These are phyloP conservation scores for Rubia yunnanensis DNA, from an alignment of 257 asterid species.

Conservation along the genomic window DNA sequence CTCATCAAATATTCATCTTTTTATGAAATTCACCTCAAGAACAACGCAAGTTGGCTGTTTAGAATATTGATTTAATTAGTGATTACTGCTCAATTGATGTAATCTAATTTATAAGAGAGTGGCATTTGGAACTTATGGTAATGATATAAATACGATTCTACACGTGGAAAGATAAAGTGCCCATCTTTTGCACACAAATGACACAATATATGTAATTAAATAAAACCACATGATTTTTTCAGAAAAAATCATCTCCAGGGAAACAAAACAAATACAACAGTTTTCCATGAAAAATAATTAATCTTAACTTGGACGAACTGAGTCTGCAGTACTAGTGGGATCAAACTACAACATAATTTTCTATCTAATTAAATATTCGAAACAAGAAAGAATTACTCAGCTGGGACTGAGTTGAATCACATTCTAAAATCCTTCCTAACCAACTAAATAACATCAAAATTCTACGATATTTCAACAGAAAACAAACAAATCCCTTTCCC, in stretches of 20 bases:
- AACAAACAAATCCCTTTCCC: neutral
- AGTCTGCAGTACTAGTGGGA: neutral
- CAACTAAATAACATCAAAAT: neutral
- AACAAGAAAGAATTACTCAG: neutral
- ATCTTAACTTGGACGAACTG: neutral
- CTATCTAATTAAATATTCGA: neutral
- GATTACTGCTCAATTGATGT: too few relatives aligned
- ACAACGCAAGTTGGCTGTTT: too few relatives aligned
- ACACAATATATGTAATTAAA: too few relatives aligned
- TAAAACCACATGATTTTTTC: too few relatives aligned
- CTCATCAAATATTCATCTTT: too few relatives aligned
- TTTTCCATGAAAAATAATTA: neutral
- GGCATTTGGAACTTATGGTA: too few relatives aligned
- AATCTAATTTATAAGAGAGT: too few relatives aligned
- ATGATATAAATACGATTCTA: too few relatives aligned
- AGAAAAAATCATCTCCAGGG: neutral
- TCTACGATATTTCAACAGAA: neutral
- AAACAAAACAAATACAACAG: neutral
- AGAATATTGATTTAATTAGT: too few relatives aligned
- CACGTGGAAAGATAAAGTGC: too few relatives aligned
- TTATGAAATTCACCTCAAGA: too few relatives aligned
- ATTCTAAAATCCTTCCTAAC: neutral
- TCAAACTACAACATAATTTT: neutral
- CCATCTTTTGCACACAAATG: too few relatives aligned
- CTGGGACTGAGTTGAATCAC: neutral